Evolutionary conservation across 352 stramenopile species (phyloP).

Genomic region (Pythium angustatum): DNA sequence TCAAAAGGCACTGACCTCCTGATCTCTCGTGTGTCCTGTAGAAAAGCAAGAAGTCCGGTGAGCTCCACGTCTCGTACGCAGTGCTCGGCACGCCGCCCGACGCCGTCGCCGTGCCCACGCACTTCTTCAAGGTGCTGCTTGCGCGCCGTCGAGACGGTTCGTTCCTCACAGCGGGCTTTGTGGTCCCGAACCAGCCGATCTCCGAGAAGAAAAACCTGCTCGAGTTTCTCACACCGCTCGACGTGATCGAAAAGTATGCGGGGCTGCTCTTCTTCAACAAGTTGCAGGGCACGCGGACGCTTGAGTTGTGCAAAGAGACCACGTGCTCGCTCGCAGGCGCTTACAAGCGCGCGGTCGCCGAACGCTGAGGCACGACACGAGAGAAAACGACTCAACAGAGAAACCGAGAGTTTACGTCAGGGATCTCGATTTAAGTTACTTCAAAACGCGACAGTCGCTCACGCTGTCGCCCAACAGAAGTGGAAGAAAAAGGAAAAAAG

Average conservation of each 20-base stretch:
- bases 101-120: slow-evolving; percentile 91
- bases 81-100: slow-evolving; percentile 87
- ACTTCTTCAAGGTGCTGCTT: slow-evolving; percentile 97
- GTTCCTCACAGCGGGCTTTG: slow-evolving; percentile 90
- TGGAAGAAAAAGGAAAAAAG: too few species aligned
- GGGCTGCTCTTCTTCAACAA: slow-evolving; percentile 94
- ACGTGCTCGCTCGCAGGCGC: slow-evolving; percentile 55
- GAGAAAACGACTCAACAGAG: too few species aligned
- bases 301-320: slow-evolving; percentile 66
- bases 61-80: slow-evolving; percentile 69
- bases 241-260: slow-evolving; percentile 92
- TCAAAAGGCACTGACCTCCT: too few species aligned
- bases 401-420: too few species aligned
- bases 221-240: slow-evolving; percentile 88
- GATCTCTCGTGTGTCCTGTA: neutral
- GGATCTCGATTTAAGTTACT: slow-evolving; percentile 19
- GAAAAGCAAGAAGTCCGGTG: slow-evolving; percentile 62
- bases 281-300: slow-evolving; percentile 46
- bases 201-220: slow-evolving; percentile 67
- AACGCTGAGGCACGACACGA: too few species aligned
- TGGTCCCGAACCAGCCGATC: slow-evolving; percentile 92
- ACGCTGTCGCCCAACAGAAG: too few species aligned
- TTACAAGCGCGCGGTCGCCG: slow-evolving; percentile 42
- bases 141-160: slow-evolving; percentile 48
- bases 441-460: slow-evolving; percentile 11